Evolutionary conservation across 2,329 filamentous ascomycete species (phyloP), one percentile per base, ranked within the genome.

Genomic region (Immersiporthe knoxdaviesiana): DNA sequence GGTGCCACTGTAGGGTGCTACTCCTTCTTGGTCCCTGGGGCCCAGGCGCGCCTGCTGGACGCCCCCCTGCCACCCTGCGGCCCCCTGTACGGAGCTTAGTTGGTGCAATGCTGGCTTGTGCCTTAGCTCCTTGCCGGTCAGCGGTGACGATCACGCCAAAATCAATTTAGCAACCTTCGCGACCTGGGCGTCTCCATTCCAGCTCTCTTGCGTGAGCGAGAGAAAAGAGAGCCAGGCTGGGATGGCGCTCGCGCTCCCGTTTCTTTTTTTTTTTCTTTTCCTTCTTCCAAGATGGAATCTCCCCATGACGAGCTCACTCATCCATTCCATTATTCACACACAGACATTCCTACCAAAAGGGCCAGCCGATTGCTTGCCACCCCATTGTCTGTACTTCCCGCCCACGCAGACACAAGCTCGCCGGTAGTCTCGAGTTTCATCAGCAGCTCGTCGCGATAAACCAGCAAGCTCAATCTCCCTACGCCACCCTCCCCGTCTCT

Each of bases 111-210:
- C 54, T 39, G 35, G 59, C 21, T 41, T 21, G 59, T 39, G 59
- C 59, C 39, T 44, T 16, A 62, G 32, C 59, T 60, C 58, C 35
- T 7, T 35, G 18, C 32, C 32, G 35, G 56, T 47, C 44, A 56
- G 59, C 27, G n/a, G 59, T 62, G 59, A 62, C 59, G 59, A 62
- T 62, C 59, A n/a, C 59, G 59, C 59, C 59, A 62, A 62, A 41
- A 62, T 41, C 59, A 62, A 44, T 62, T 62, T 62, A 41, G 59
- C 37, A 62, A 62, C 59, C 59, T 37, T 62, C 59, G 59, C 39
- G 59, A 62, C 52, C 52, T 47, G 52, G 52, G 52, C 52, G 52
- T 56, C 52, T 56, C 52, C 52, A 56, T 56, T 30, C 52, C 52
- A 56, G 24, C 52, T 62, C 39, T 37, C 5, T 24, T 58, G 24